A percentile compares a stretch with the other conserved stretches of the same genome.
Evolutionary conservation across 805 yeast species (phyloP).

Genomic region (Starmerella asiatica): DNA sequence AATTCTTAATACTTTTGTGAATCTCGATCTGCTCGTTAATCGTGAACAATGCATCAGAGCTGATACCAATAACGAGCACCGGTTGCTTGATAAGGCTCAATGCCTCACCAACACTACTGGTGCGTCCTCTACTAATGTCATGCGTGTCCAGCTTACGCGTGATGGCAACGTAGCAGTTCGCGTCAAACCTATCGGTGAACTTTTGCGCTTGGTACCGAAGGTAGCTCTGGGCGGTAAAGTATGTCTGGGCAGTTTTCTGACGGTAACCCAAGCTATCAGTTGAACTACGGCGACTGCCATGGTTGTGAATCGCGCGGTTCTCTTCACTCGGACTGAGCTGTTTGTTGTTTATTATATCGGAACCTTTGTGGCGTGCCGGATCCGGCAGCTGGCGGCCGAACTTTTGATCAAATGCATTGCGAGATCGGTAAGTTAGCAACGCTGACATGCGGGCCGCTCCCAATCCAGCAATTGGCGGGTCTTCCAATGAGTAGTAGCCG

Average conservation of each 20-base stretch:
- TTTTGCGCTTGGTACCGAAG: slow-evolving; percentile 88
- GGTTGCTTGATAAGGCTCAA: slow-evolving; percentile 55
- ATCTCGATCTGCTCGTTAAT: slow-evolving; percentile 79
- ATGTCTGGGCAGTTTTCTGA: slow-evolving; percentile 34
- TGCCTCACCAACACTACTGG: slow-evolving; percentile 37
- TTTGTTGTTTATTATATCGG: slow-evolving; percentile 23
- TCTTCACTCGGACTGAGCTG: slow-evolving; percentile 36
- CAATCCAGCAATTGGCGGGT: slow-evolving; percentile 72
- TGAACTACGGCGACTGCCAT: slow-evolving; percentile 40
- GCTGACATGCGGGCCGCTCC: slow-evolving; percentile 99
- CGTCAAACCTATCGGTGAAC: slow-evolving; percentile 81
- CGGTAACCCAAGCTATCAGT: slow-evolving; percentile 14
- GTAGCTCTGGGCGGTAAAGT: slow-evolving; percentile 90
- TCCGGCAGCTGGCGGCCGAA: slow-evolving; percentile 76
- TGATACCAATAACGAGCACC: slow-evolving; percentile 72
- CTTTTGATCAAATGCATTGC: slow-evolving; percentile 80
- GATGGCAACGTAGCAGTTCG: slow-evolving; percentile 89
- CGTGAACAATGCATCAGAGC: slow-evolving; percentile 86
- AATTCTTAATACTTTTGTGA: slow-evolving; percentile 59
- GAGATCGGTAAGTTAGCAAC: slow-evolving; percentile 74
- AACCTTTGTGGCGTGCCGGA: slow-evolving; percentile 29
- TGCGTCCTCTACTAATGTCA: slow-evolving; percentile 73
- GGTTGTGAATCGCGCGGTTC: slow-evolving; percentile 76
- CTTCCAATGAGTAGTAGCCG: slow-evolving; percentile 68
- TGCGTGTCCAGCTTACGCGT: slow-evolving; percentile 91